Conservation (phyloP, 345 rosid genomes). For the Psidium guajava region DNA sequence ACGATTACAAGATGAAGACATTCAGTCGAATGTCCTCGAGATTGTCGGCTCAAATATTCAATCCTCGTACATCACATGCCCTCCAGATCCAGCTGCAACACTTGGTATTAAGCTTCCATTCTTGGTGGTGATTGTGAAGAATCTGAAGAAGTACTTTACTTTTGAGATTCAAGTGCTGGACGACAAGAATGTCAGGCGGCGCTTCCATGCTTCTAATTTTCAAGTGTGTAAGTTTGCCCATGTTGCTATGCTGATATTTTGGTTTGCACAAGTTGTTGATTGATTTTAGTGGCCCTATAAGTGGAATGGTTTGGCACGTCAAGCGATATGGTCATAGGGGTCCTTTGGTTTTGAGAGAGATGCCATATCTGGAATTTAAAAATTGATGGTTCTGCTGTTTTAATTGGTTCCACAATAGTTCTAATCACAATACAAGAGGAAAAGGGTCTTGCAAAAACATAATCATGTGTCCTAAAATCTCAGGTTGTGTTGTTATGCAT, state of each 20-base stretch:
- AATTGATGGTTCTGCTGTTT: neutral
- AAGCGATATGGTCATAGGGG: neutral
- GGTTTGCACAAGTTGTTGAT: neutral
- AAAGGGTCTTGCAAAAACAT: neutral
- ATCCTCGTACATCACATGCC: constrained; percentile 90
- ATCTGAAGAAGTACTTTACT: constrained; percentile 81
- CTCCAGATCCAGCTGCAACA: constrained; percentile 78
- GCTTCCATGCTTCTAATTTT: constrained; percentile 96
- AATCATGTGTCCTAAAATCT: neutral
- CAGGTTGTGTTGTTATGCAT: neutral
- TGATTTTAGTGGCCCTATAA: neutral
- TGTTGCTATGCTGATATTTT: neutral
- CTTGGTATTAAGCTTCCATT: constrained; percentile 96
- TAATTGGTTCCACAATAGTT: neutral
- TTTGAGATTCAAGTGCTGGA: constrained; percentile 96
- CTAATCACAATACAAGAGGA: neutral
- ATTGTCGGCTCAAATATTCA: constrained; percentile 78
- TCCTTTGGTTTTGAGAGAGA: neutral
- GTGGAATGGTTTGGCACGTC: neutral
- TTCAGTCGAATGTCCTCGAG: constrained; percentile 87
- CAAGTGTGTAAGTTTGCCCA: constrained; percentile 82
- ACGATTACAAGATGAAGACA: constrained; percentile 80
- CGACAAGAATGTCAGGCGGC: constrained; percentile 93
- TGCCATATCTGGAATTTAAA: neutral
- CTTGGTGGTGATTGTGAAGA: constrained; percentile 86